Evolutionary conservation across 2,329 filamentous ascomycete genomes (phyloP), one percentile per base, ranked within the genome.

Genomic region (Graphilbum fragrans): DNA sequence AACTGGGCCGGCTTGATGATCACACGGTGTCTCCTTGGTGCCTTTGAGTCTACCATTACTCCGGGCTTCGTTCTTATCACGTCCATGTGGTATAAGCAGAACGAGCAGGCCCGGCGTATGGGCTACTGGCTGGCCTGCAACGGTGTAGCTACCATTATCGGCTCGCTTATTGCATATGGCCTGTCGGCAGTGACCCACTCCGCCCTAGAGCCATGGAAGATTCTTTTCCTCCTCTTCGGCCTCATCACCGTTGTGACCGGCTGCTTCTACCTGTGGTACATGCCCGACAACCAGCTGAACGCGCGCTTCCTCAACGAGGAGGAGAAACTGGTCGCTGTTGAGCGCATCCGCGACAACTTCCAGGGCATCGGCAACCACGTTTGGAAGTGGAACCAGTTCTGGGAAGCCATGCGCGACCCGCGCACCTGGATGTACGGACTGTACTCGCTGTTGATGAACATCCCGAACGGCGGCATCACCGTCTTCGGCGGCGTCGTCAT

Each of bases 151-250:
- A 23, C 34, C 16, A 43, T 47, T 17, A 22, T 47, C 5, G 41
- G 41, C 7, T 37, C 38, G 1, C n/a, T 38, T 10, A 40, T 49
- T 17, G 43, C 41, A 2, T 49, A 49, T 8, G 74, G 71, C 2
- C 31, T 39, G 73, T 76, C 23, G 72, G 74, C 1, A 62, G 75
- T 0, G 73, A 74, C 39, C 72, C 71, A 0, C 50, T 60, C 18
- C 14, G 22, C 29, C 2, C 27, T 45, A 5, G 63, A 68, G 0
- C 70, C 69, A 0, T 83, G 78, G 77, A 74, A 73, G 51, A 82
- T 78, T 47, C 77, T 82, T 41, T 83, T 83, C 52, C 58, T 84
- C n/a, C 69, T 83, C 18, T 76, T 76, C 3, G 64, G 64, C 7
- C 63, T 71, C 1, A 61, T 80, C 17, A 80, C 74, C 43, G 63